phyloP scores from a whole-genome alignment of 768 basidiomycete genomes.

The Pulveroboletus sp. region DNA sequence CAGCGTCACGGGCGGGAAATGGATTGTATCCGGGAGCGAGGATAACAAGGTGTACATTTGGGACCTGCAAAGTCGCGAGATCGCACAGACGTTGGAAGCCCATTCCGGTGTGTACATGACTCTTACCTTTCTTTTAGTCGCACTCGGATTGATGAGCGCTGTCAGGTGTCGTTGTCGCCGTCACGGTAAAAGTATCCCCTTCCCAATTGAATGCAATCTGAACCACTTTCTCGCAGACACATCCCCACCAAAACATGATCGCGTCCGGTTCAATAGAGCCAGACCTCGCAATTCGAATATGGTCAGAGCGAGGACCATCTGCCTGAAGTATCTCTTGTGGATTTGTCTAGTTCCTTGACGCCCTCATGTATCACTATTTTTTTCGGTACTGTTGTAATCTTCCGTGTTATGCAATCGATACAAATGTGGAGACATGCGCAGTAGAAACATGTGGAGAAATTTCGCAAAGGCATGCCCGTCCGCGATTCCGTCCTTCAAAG shows the following conservation, averaged over 20 bases:
- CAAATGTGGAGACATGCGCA: constrained; percentile 7
- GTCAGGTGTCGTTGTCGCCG: constrained; percentile 65
- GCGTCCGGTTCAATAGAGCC: constrained; percentile 84
- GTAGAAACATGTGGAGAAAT: constrained; percentile 15
- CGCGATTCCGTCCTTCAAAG: constrained; percentile 25
- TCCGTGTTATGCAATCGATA: constrained; percentile 4
- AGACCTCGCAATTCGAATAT: constrained; percentile 78
- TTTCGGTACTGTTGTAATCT: constrained; percentile 4
- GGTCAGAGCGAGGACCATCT: constrained; percentile 52
- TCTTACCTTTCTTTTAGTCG: background rate
- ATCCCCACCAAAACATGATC: constrained; percentile 82
- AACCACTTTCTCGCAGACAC: constrained; percentile 48
- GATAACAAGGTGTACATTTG: constrained; percentile 87
- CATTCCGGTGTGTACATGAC: constrained; percentile 52
- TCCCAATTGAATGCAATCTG: background rate
- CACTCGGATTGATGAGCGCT: constrained; percentile 9
- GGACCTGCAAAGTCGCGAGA: constrained; percentile 85
- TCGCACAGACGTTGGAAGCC: constrained; percentile 75
- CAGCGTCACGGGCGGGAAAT: constrained; percentile 80
- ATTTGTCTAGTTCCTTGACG: background rate
- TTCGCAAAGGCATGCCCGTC: background rate
- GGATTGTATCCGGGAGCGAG: constrained; percentile 90
- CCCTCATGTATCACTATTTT: constrained; percentile 9
- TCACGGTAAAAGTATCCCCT: constrained; percentile 59
- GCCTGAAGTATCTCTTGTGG: constrained; percentile 4